Evolutionary conservation across 768 basidiomycete species (phyloP), one percentile per base, ranked within the genome.

Genomic region (Leucocoprinus leucothites): DNA sequence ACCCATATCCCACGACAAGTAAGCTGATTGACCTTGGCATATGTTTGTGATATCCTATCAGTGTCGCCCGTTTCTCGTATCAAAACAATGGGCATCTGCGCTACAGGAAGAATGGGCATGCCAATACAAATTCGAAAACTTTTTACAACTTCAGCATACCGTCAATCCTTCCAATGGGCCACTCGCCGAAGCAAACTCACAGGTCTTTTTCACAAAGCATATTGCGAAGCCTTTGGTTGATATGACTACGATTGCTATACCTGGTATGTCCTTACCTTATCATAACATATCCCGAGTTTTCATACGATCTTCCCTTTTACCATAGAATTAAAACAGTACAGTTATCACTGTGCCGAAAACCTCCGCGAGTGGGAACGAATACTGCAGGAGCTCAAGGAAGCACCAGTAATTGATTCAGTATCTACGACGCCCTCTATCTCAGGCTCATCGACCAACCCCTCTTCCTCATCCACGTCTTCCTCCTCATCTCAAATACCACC

Each of bases 31-130:
- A n/a, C n/a, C n/a, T n/a, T n/a, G n/a, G n/a, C n/a, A n/a, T n/a
- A n/a, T n/a, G n/a, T n/a, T n/a, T n/a, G n/a, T n/a, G 38, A 38
- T 38, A n/a, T 4, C 14, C 3, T 11, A n/a, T 13, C 46, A 98
- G 95, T 87, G 88, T 59, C 94, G 96, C 18, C 96, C 97, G 1
- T 90, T 92, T 59, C 75, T 83, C n/a, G 91, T 97, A 13, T 92
- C 93, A 2, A 84, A 90, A 63, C 86, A 92, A 59, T 99, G 97
- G 97, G 94, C 94, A 7, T 77, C 83, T 13, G 94, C 91, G 1
- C 71, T 99, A 36, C 82, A 88, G 71, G 78, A 86, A 51, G 97
- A 99, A 72, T 98, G 97, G 97, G 78, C 82, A 7, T 84, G 83
- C 9, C 97, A 99, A 69, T 89, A 93, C 1, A 74, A 79, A n/a